Evolutionary conservation across 257 asterid genomes (phyloP), one percentile per base, ranked within the genome.

Genomic region (Penstemon barbatus): DNA sequence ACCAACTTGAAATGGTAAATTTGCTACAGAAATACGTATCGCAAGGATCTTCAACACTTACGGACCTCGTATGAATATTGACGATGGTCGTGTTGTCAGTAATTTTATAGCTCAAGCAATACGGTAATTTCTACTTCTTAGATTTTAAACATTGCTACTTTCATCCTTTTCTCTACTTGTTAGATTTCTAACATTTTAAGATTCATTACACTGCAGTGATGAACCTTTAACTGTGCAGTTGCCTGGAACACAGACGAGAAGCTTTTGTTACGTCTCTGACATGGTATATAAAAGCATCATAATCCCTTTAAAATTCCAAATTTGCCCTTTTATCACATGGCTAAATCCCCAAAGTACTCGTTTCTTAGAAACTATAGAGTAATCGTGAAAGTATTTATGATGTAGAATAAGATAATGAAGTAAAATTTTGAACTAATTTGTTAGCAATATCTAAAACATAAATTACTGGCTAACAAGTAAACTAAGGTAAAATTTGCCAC

Each of bases 21-120:
- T 2, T 57, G 39, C 66, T 37, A 70, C 88, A 92, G 98, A 92
- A 80, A 92, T 92, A 62, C 86, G 98, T 65, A 92, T 92, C 61
- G 98, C 98, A 25, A 86, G 98, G 83, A 92, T 92, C 75, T 92
- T 92, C 79, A 92, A 92, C 82, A 92, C 98, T 6, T 92, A 92
- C 57, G 98, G 98, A 12, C 98, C 98, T 8, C 88, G 98, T 7
- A 92, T 92, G 98, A 89, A 88, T 72, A 92, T 92, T 42, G 98
- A 92, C 33, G 98, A 92, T 74, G 97, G 97, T 38, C 96, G 97
- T 7, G 98, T 92, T 52, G 98, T 92, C 71, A 92, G 97, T 74
- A 92, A 92, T 73, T 92, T 92, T 84, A 84, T 92, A 19, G 98
- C 97, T 65, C 98, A 92, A 75, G 98, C 96, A 18, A 77, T 87